Conservation (phyloP, 306 rosid species). For the Citrullus mucosospermus region DNA sequence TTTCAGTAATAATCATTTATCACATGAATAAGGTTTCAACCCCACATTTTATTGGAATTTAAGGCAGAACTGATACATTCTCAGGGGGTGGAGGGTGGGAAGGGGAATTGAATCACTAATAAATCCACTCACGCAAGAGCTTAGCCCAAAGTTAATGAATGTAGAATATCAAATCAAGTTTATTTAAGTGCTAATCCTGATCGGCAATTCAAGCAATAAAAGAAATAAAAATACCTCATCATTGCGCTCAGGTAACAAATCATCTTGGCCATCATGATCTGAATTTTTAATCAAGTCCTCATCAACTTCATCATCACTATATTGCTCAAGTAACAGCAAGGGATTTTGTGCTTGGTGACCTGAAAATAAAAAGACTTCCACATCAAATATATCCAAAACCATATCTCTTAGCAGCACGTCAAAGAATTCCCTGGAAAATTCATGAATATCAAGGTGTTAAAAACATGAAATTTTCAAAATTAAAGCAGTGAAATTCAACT, state of each 20-base stretch:
- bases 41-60: neutral
- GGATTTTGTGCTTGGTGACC: constrained; percentile 72
- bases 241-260: constrained; percentile 15
- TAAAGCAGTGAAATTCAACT: constrained; percentile 17
- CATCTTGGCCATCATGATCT: constrained; percentile 20
- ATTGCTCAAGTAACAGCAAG: constrained; percentile 79
- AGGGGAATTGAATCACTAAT: neutral
- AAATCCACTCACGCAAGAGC: neutral
- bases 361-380: constrained; percentile 36
- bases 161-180: neutral
- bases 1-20: neutral
- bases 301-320: constrained; percentile 78
- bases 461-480: constrained; percentile 10
- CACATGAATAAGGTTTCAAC: neutral
- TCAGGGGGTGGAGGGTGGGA: too few relatives aligned
- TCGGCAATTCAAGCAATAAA: neutral
- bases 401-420: constrained; percentile 6
- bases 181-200: neutral
- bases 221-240: constrained; percentile 45
- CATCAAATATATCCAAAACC: constrained; percentile 27
- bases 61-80: neutral
- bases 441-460: constrained; percentile 4
- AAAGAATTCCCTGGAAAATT: constrained; percentile 1
- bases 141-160: neutral
- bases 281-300: constrained; percentile 37